Base-by-base conservation (phyloP, 1,284 basidiomycete genomes). In the Ganoderma meredithae region DNA sequence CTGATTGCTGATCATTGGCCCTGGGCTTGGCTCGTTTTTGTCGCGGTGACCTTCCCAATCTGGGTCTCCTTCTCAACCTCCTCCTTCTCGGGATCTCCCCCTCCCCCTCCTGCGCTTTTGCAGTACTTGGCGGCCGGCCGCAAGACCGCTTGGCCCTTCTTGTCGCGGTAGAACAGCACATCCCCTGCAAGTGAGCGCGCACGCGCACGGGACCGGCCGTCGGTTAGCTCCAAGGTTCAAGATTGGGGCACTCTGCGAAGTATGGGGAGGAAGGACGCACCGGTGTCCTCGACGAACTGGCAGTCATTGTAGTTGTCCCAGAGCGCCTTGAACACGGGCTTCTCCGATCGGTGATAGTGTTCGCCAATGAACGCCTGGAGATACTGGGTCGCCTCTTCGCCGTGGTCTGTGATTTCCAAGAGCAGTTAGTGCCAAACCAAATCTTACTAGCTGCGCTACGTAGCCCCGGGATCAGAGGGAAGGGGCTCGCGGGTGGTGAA, bases 261-360 rank as follows among this genome's bases (percentile, higher is more conserved):
- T n/a, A n/a, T n/a, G n/a, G n/a, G n/a, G 27, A 13, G 41, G 17
- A 53, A 39, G 52, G 49, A 44, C 60, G 44, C 31, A 79, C 80
- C 81, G 60, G 84, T 83, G 76, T 91, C 87, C 73, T 95, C 93
- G 59, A 95, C 89, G 79, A 91, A 94, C 76, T 90, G 82, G 73
- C 87, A 90, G 25, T 83, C 79, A 74, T 88, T 89, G 75, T 88
- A 89, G 65, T 79, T 86, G 6, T 84, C 79, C 87, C 87, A 89
- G 5, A 90, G 81, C 2, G 86, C 83, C 68, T 80, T 76, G 80
- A 88, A 88, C 2, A 81, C 81, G 27, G 84, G 83, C 65, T 83
- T 81, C 39, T 85, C 80, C 10, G 84, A 86, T 67, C 75, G 82
- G 22, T 76, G 79, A 70, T 88, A 88, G 74, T 88, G 83, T 0